phyloP scores from a whole-genome alignment of 257 asterid species.

The Marsdenia floribunda region DNA sequence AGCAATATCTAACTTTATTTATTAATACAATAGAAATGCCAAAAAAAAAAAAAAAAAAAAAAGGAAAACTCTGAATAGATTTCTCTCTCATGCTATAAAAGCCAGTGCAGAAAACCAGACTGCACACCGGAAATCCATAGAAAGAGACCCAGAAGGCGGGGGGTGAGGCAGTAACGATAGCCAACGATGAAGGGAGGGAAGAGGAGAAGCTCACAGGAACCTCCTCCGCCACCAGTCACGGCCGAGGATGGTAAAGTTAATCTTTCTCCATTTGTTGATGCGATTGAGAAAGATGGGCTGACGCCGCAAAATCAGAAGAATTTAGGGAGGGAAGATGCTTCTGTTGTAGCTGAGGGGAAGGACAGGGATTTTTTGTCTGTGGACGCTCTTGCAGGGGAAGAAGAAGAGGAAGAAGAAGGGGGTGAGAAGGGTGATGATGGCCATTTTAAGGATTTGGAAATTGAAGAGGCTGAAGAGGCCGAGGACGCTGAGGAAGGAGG shows the following conservation, averaged over 20 bases:
- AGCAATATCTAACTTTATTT: neutral
- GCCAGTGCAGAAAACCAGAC: neutral
- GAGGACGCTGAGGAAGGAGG: conserved; percentile 8
- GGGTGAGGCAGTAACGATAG: neutral
- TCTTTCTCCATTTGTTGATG: neutral
- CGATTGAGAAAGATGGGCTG: neutral
- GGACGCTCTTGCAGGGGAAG: conserved; percentile 11
- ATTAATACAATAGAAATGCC: neutral
- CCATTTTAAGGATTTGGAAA: conserved; percentile 1
- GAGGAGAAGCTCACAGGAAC: conserved; percentile 14
- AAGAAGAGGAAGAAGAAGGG: conserved; percentile 17
- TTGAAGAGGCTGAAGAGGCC: conserved; percentile 13
- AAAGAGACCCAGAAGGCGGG: neutral
- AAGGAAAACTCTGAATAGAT: neutral
- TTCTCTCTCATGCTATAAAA: neutral
- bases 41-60: neutral
- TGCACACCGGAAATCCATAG: neutral
- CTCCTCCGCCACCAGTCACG: conserved; percentile 13
- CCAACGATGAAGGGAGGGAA: conserved; percentile 31
- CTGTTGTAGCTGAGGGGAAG: neutral
- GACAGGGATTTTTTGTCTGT: neutral
- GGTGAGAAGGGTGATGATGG: conserved; percentile 5
- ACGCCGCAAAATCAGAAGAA: conserved; percentile 5
- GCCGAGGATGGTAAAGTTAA: neutral
- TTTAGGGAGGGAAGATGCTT: conserved; percentile 1